Percentiles rank a stretch among this genome's conserved stretches.
phyloP scores from a whole-genome alignment of 331 rosid species.

The Rosa hybrid region DNA sequence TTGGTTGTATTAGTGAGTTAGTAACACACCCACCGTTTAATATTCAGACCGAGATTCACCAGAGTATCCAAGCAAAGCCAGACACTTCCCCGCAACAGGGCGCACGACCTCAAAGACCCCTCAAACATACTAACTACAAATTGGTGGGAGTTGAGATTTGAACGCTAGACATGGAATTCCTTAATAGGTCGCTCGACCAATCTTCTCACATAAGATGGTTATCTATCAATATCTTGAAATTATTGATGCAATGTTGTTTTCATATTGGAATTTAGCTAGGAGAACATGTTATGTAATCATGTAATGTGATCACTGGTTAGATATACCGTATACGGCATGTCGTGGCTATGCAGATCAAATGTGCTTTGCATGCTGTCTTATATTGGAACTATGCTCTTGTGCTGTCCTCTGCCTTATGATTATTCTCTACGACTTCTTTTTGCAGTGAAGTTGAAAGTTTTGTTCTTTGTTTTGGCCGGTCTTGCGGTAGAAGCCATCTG shows the following conservation, averaged over 20 bases:
- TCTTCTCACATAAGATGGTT: too few species aligned
- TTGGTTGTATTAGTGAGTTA: too few species aligned
- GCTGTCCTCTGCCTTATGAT: constrained; percentile 2
- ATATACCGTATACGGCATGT: constrained; percentile 25
- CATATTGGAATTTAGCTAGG: background rate
- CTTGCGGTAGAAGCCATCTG: background rate
- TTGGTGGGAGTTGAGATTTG: too few species aligned
- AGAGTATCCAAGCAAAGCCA: too few species aligned
- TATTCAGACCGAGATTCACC: too few species aligned
- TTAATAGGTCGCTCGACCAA: too few species aligned
- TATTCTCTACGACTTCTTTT: background rate
- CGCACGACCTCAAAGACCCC: too few species aligned
- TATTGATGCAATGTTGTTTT: background rate
- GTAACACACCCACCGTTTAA: too few species aligned
- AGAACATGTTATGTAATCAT: constrained; percentile 6
- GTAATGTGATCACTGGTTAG: constrained; percentile 3
- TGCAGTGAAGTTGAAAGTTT: background rate
- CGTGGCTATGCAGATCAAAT: constrained; percentile 7
- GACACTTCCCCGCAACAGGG: too few species aligned
- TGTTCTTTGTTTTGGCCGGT: background rate
- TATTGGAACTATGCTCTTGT: constrained; percentile 18
- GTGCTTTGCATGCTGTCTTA: constrained; percentile 12
- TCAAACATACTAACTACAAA: too few species aligned
- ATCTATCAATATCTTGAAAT: background rate
- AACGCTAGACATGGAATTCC: too few species aligned